phyloP scores from a whole-genome alignment of 1,284 basidiomycete species.

The Microbotryum saponariae region DNA sequence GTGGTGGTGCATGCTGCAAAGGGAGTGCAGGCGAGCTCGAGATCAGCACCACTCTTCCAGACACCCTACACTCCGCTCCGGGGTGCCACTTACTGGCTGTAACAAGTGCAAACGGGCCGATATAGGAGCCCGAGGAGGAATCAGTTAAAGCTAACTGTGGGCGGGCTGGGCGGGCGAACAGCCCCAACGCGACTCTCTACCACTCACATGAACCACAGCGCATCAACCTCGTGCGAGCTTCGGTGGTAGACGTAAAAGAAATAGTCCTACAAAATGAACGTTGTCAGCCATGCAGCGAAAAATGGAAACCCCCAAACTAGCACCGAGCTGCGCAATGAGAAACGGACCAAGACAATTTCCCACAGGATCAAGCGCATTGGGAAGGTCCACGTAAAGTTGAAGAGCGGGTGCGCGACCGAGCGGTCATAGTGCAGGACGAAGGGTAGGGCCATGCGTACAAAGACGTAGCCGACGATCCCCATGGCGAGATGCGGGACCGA shows the following conservation, averaged over 20 bases:
- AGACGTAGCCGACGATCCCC: not conserved
- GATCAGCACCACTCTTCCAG: not conserved
- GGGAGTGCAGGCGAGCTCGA: too few species aligned
- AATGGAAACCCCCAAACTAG: too few species aligned
- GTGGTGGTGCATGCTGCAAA: too few species aligned
- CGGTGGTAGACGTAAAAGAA: slow-evolving; percentile 19
- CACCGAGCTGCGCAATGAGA: too few species aligned
- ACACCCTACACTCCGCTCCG: not conserved
- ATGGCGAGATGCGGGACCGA: not conserved
- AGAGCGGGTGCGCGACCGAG: not conserved
- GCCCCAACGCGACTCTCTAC: not conserved
- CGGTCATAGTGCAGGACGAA: slow-evolving; percentile 2
- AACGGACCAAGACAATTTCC: not conserved
- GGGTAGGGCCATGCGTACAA: not conserved
- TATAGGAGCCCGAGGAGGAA: too few species aligned
- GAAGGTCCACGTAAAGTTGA: slow-evolving; percentile 2
- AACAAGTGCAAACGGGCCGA: too few species aligned
- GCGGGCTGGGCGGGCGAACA: too few species aligned
- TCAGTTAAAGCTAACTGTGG: too few species aligned
- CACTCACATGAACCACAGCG: slow-evolving; percentile 15
- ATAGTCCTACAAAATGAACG: not conserved
- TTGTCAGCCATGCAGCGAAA: too few species aligned
- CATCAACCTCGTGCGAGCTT: slow-evolving; percentile 16
- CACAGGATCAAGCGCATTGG: not conserved
- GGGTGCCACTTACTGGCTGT: too few species aligned